Evolutionary conservation across 176 grass and related monocot species (phyloP), one percentile per base, ranked within the genome.

Genomic region (Puccinellia tenuiflora): DNA sequence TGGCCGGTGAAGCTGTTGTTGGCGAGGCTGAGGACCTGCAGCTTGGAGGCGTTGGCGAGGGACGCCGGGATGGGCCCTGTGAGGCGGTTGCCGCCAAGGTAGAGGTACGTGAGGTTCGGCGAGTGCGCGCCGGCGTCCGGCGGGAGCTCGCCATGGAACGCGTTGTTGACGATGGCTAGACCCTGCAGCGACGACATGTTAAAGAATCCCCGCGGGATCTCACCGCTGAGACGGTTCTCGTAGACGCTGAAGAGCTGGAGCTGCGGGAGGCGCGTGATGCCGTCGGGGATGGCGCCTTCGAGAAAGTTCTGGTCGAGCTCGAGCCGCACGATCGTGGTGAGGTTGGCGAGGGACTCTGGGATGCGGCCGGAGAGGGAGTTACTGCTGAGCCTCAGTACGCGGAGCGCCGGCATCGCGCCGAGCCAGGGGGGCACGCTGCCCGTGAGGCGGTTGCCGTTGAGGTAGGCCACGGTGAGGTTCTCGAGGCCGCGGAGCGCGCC

Each of bases 1-100:
- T 72, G 79, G 7, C 87, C 90, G 2, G 76, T 59, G 76, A 92
- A 83, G 34, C 75, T 92, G 50, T 89, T 89, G 21, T 68, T 79
- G 2, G 77, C 72, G 21, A 89, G 76, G 87, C 61, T 79, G 3
- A 92, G 71, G 0, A 7, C 0, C 9, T 20, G 0, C 63, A 92
- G 5, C 0, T 18, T 9, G 0, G 76, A 66, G 54, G 84, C 82
- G 13, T 84, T 84, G 21, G 80, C 52, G 12, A 93, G 91, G 22
- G 79, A 61, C 1, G 72, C 42, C 0, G 91, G 81, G 72, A 93
- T 93, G 1, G 67, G 22, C 0, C 91, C 91, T 0, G 56, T 12
- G 21, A 93, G 77, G 0, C 1, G 16, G 53, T 93, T 93, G 7
- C 85, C 88, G 48, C 85, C 76, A 5, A 93, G 51, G 73, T 22